phyloP scores from a whole-genome alignment of 2,329 filamentous ascomycete species.

The Ceratocystis variospora region DNA sequence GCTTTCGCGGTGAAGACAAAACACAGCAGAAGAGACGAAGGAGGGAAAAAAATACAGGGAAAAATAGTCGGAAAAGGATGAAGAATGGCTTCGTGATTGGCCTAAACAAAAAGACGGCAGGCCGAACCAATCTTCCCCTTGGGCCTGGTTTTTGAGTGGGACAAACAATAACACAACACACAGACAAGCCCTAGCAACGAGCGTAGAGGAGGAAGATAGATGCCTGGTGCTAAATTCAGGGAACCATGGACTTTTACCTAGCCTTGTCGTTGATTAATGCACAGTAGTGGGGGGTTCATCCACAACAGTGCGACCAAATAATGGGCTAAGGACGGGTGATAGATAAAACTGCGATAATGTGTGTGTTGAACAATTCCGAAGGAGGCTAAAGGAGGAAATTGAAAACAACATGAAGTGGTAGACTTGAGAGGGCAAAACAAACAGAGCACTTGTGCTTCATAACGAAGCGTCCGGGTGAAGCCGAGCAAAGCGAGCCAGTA shows the following conservation, averaged over 20 bases:
- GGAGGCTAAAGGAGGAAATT: neutral
- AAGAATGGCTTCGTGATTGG: neutral
- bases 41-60: slow-evolving; percentile 9
- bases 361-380: neutral
- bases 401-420: no score
- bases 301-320: neutral
- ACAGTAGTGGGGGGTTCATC: neutral
- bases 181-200: slow-evolving; percentile 8
- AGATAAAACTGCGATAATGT: no score
- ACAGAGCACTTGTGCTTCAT: neutral
- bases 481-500: no score
- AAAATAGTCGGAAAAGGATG: slow-evolving; percentile 7
- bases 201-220: neutral
- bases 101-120: neutral
- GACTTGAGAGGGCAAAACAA: neutral
- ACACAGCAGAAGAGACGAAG: slow-evolving; percentile 1
- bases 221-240: neutral
- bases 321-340: neutral
- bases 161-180: slow-evolving; percentile 5
- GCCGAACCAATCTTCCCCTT: slow-evolving; percentile 5
- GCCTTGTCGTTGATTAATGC: neutral
- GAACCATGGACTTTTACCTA: neutral
- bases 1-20: neutral
- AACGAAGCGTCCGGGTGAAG: neutral
- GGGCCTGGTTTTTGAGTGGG: neutral